Evolutionary conservation across 2,329 filamentous ascomycete genomes (phyloP).

Genomic region (Verticillium zaregamsianum): DNA sequence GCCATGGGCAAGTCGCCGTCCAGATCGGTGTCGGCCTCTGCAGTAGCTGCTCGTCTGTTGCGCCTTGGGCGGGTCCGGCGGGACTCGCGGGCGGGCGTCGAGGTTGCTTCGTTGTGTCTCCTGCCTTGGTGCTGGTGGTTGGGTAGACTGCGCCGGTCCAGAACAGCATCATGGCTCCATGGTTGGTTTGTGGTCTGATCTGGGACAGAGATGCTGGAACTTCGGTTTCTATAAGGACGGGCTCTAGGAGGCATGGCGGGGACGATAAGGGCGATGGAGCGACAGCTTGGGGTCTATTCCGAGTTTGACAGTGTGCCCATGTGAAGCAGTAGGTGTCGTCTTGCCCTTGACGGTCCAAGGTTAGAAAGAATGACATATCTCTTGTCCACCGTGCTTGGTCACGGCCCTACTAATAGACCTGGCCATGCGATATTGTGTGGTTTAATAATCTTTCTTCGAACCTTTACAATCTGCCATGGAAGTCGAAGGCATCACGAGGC

Average conservation of each 20-base stretch:
- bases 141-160: background rate
- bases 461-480: background rate
- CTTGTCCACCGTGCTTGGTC: background rate
- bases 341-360: background rate
- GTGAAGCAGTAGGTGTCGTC: background rate
- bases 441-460: background rate
- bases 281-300: background rate
- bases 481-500: background rate
- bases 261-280: background rate
- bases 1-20: conserved; percentile 8
- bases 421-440: background rate
- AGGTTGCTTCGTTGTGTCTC: background rate
- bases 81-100: background rate
- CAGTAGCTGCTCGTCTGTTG: background rate
- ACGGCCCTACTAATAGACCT: background rate
- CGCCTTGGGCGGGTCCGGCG: background rate
- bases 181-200: background rate
- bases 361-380: background rate
- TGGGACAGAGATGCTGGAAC: background rate
- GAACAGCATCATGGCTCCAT: background rate
- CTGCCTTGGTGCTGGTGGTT: background rate
- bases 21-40: background rate
- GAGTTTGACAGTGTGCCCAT: background rate
- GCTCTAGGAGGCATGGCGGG: background rate
- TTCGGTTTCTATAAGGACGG: background rate